Evolutionary conservation across 140 eudicot species (phyloP).

Genomic region (Oenanthe javanica): DNA sequence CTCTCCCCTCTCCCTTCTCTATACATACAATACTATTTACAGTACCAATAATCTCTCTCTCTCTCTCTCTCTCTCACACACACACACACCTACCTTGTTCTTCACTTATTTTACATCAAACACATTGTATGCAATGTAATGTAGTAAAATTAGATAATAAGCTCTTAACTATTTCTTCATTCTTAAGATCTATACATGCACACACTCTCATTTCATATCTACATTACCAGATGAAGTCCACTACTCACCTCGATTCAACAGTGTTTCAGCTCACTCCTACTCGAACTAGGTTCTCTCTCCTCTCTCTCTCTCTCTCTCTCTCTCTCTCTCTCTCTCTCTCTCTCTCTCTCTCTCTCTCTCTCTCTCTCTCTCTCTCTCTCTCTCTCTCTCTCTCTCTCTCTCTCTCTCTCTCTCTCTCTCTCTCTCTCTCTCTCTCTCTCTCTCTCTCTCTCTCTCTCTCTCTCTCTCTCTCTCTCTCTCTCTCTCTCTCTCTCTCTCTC

Average conservation of each 20-base stretch:
- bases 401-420: no score
- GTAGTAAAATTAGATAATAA: neutral
- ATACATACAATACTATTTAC: neutral
- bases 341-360: no score
- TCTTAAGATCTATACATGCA: neutral
- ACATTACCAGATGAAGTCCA: constrained; percentile 48
- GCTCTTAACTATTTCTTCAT: neutral
- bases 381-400: no score
- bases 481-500: no score
- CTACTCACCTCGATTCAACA: constrained; percentile 55
- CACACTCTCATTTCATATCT: neutral
- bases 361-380: no score
- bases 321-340: no score
- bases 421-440: no score
- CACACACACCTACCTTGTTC: no score
- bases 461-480: no score
- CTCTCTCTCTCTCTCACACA: neutral
- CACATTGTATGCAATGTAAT: neutral
- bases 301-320: neutral
- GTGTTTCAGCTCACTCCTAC: constrained; percentile 94
- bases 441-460: no score
- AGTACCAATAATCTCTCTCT: neutral
- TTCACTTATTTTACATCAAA: neutral
- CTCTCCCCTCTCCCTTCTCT: neutral
- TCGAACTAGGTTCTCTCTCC: constrained; percentile 55